Evolutionary conservation across 192 early-diverging fungal species (phyloP), one percentile per base, ranked within the genome.

Genomic region (Podila horticola): DNA sequence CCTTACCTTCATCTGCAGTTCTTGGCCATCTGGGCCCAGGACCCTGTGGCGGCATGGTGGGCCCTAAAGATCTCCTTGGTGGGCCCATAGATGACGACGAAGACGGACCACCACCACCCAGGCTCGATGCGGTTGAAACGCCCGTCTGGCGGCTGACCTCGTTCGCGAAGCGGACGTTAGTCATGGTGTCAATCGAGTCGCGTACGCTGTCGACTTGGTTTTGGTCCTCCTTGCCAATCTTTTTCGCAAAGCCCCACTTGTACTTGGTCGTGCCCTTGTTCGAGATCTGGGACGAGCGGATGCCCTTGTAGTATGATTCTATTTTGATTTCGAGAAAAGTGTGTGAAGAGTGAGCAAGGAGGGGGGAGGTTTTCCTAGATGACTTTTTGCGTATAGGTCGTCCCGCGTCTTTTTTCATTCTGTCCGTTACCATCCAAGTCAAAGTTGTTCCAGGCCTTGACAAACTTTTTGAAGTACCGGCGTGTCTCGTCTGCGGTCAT

Each of bases 361-460:
- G n/a, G n/a, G n/a, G n/a, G n/a, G n/a, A n/a, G n/a, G 26, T 31
- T 31, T 5, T 31, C 31, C 31, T 4, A 29, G n/a, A 26, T 2
- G 30, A 36, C 13, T 15, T 45, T 59, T 58, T 6, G 50, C 4
- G 31, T 5, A 31, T 31, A 5, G 5, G 31, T 31, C 8, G 8
- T 6, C 10, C 8, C 8, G 36, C 8, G 36, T 38, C 8, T 6
- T 10, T 10, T 45, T 45, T 45, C 11, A 10, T 45, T 45, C 2
- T 17, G 36, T 36, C 34, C 34, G 34, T 70, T 86, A 84, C 90
- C 84, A 55, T 91, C 85, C 22, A 95, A 74, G 51, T 89, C 86
- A 38, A 85, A 91, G 48, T 87, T 77, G 79, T 97, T 97, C 96
- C 96, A 97, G n/a, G 87, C 86, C 22, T 87, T 91, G 60, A 94